A percentile compares a stretch with the other conserved stretches of the same genome.
Evolutionary conservation across 176 grass and related monocot species (phyloP).

Genomic region (Avena atlantica): DNA sequence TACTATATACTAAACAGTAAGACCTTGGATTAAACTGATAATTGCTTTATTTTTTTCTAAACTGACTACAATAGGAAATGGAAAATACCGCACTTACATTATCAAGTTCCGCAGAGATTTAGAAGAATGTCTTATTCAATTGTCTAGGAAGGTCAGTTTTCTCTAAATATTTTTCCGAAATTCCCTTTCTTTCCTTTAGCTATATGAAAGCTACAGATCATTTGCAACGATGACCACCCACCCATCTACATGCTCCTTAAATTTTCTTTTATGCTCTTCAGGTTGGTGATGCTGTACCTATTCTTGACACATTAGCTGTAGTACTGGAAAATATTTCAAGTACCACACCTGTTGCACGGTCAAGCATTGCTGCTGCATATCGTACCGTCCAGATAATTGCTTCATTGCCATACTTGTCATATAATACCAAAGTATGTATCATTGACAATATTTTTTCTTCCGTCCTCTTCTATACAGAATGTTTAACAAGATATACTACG

Average conservation of each 20-base stretch:
- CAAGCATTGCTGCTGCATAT: slow-evolving; percentile 83
- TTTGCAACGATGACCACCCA: slow-evolving; percentile 8
- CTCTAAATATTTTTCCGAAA: slow-evolving; percentile 16
- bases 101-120: slow-evolving; percentile 91
- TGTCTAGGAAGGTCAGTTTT: slow-evolving; percentile 76
- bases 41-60: slow-evolving; percentile 4
- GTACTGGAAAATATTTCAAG: slow-evolving; percentile 85
- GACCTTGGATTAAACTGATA: background rate
- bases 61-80: background rate
- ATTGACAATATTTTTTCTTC: slow-evolving; percentile 34
- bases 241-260: slow-evolving; percentile 5
- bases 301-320: slow-evolving; percentile 88
- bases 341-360: slow-evolving; percentile 62
- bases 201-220: slow-evolving; percentile 29
- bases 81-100: slow-evolving; percentile 61
- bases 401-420: slow-evolving; percentile 73
- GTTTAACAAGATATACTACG: slow-evolving; percentile 34
- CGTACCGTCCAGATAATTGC: slow-evolving; percentile 89
- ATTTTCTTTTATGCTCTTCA: slow-evolving; percentile 46
- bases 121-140: slow-evolving; percentile 84
- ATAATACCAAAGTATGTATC: slow-evolving; percentile 76
- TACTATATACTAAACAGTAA: background rate
- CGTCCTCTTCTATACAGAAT: slow-evolving; percentile 5
- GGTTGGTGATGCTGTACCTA: slow-evolving; percentile 94
- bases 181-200: background rate